Evolutionary conservation across 1,284 basidiomycete genomes (phyloP), one percentile per base, ranked within the genome.

Genomic region (Malassezia pachydermatis): DNA sequence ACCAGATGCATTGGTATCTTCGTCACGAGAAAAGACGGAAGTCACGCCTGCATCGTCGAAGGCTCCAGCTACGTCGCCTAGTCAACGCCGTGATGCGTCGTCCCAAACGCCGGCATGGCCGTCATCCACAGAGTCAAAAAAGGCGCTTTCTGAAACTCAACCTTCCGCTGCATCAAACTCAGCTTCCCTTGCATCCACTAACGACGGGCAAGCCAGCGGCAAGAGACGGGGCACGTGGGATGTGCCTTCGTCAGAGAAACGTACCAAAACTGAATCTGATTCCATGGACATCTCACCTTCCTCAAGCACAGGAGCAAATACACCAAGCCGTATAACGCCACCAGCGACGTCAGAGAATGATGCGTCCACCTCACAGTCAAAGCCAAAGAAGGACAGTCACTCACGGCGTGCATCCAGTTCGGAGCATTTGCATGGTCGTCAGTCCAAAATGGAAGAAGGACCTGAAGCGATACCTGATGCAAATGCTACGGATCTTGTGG

Each of bases 401-500:
- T 30, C 17, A 11, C 40, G 24, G 4, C 42, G 34, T 25, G 20
- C 29, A 20, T 36, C 34, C 20, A n/a, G n/a, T n/a, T n/a, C 22
- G 22, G 25, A 14, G 22, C 35, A 14, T 11, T 22, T 38, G 10
- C 36, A 20, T 2, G 22, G 7, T 9, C 36, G 22, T 3, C 22
- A 23, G 7, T 23, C 41, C 6, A 30, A 43, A 16, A 13, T 36
- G 10, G 5, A 13, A 19, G n/a, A 13, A 36, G 14, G n/a, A 17
- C 34, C 14, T 2, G 10, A 13, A 17, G 34, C 34, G 9, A 17
- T 19, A 13, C n/a, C 9, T 13, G 41, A 43, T 17, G 11, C 41
- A 5, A 34, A 43, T 36, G 59, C 67, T 19, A 58, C 54, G 2
- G 51, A 57, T 9, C 47, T 72, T 11, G 33, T 53, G 2, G 69